Conservation (phyloP, 2,329 filamentous ascomycete genomes). For the Aureobasidium sp. region DNA sequence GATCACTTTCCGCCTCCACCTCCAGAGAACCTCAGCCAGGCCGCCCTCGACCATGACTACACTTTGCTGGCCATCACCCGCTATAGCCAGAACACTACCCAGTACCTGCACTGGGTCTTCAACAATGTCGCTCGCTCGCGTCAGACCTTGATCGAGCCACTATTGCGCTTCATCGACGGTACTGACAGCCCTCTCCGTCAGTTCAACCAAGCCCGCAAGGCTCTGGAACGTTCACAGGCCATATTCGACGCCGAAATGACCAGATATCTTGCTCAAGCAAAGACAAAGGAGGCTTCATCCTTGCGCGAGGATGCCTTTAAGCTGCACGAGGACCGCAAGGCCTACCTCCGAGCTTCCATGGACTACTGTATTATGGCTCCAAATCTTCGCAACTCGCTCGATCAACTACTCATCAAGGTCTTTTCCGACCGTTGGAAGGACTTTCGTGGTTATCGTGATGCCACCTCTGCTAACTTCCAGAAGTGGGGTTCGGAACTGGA, state of each 20-base stretch:
- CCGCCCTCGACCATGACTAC: conserved; percentile 90
- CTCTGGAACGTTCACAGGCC: conserved; percentile 72
- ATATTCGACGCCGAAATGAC: conserved; percentile 73
- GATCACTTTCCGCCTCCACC: conserved; percentile 73
- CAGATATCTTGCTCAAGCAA: conserved; percentile 75
- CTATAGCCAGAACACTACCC: conserved; percentile 75
- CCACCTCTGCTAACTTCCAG: conserved; percentile 51
- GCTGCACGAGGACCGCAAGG: conserved; percentile 83
- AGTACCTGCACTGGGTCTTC: conserved; percentile 76
- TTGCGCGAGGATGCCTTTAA: conserved; percentile 93
- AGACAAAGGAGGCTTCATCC: conserved; percentile 86
- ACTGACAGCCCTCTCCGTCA: conserved; percentile 72
- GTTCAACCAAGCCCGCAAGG: conserved; percentile 76
- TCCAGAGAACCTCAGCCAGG: conserved; percentile 65
- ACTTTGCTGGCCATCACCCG: conserved; percentile 78
- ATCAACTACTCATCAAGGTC: conserved; percentile 76
- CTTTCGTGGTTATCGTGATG: conserved; percentile 63
- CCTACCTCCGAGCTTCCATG: conserved; percentile 84
- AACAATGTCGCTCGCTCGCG: conserved; percentile 71
- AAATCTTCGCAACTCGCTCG: conserved; percentile 73
- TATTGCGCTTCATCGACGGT: conserved; percentile 65
- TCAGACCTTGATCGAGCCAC: conserved; percentile 66
- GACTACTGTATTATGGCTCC: conserved; percentile 87
- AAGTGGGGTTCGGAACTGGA: conserved; percentile 77
- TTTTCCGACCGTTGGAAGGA: conserved; percentile 86